Percentiles rank a stretch among this genome's conserved stretches.
Evolutionary conservation across 139 green algal genomes (phyloP).

Genomic region (Penium margaritaceum): DNA sequence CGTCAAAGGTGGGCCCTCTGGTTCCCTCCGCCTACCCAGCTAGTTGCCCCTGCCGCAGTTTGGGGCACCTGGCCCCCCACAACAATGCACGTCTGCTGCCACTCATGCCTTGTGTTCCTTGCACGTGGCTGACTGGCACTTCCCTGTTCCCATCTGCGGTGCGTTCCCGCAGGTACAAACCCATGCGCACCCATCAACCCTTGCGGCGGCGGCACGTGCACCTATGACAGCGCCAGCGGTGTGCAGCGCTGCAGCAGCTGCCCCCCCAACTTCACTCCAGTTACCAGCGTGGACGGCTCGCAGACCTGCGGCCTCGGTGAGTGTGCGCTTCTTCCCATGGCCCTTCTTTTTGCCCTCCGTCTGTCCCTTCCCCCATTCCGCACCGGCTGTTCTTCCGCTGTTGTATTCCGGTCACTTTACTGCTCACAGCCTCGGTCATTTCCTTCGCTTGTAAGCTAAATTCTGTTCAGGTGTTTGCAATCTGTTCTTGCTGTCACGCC

Average conservation of each 20-base stretch:
- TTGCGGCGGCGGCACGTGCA: conserved; percentile 15
- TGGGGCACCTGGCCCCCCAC: not conserved
- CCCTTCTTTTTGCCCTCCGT: not conserved
- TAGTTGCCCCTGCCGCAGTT: not conserved
- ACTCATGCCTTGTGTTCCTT: not conserved
- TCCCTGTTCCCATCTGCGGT: not conserved
- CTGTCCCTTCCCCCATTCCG: not conserved
- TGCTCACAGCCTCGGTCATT: not conserved
- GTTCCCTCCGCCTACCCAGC: not conserved
- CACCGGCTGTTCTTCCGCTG: not conserved
- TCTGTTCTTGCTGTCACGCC: too few species aligned
- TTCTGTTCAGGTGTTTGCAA: not conserved
- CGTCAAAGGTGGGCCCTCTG: conserved; percentile 1
- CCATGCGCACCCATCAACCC: conserved; percentile 18
- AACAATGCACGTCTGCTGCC: not conserved
- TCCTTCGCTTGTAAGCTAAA: not conserved
- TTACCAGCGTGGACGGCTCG: conserved; percentile 1
- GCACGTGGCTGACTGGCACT: not conserved
- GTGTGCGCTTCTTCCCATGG: not conserved
- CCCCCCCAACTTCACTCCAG: not conserved
- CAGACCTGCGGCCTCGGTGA: conserved; percentile 7
- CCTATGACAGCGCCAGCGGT: not conserved
- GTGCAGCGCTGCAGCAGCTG: too few species aligned
- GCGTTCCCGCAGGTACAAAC: not conserved
- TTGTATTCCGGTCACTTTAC: not conserved